Percentiles rank a stretch among this genome's conserved stretches.
phyloP scores from a whole-genome alignment of 2,329 filamentous ascomycete genomes.

The Hypomyces perniciosus region DNA sequence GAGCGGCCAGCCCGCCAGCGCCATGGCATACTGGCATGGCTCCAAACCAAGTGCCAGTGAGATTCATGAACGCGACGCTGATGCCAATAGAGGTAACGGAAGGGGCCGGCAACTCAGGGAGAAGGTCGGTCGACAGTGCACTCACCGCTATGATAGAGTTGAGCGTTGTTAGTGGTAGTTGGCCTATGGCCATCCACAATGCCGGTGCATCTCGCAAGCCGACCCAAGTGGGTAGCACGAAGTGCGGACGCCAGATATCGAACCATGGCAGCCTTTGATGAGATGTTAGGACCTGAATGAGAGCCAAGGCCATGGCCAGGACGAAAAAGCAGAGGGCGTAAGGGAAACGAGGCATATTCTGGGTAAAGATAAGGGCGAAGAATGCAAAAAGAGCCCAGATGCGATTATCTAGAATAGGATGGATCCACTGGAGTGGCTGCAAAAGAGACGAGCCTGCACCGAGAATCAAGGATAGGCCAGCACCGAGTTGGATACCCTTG shows the following conservation, averaged over 20 bases:
- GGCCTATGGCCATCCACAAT: conserved; percentile 65
- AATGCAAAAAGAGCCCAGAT: conserved; percentile 73
- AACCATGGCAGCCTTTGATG: conserved; percentile 43
- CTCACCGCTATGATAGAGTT: conserved; percentile 89
- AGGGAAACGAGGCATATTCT: conserved; percentile 61
- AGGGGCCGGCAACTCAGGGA: conserved; percentile 62
- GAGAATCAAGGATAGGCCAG: conserved; percentile 75
- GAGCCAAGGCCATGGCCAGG: conserved; percentile 61
- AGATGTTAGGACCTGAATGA: conserved; percentile 30
- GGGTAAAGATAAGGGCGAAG: conserved; percentile 61
- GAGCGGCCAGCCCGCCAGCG: conserved; percentile 82
- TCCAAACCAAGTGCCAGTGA: conserved; percentile 83
- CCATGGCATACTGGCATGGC: conserved; percentile 96
- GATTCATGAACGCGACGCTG: conserved; percentile 78
- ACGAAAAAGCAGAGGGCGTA: conserved; percentile 71
- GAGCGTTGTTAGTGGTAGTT: conserved; percentile 83
- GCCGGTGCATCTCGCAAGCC: conserved; percentile 26
- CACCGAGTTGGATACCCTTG: conserved; percentile 91
- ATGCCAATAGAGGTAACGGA: conserved; percentile 71
- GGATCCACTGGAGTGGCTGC: conserved; percentile 60
- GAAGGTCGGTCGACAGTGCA: conserved; percentile 69
- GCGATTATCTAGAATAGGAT: conserved; percentile 68
- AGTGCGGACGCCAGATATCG: conserved; percentile 53
- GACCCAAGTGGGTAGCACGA: conserved; percentile 32
- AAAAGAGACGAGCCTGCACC: conserved; percentile 68